Percentiles rank a stretch among this genome's conserved stretches.
Evolutionary conservation across 768 basidiomycete genomes (phyloP).

Genomic region (Boletus vermiculosoides): DNA sequence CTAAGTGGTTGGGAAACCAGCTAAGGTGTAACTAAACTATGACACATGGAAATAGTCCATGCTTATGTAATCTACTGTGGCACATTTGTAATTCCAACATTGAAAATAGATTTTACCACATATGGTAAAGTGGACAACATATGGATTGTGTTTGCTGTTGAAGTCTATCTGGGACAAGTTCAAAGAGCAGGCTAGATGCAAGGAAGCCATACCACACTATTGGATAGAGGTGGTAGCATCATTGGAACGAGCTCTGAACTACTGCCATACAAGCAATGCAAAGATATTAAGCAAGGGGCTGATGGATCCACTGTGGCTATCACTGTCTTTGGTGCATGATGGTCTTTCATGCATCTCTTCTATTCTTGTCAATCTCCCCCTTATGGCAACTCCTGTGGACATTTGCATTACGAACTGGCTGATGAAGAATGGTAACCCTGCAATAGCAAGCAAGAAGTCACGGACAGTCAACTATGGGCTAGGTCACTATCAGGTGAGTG

Average conservation of each 20-base stretch:
- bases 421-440: too few relatives aligned
- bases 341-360: neutral
- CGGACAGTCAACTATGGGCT: too few relatives aligned
- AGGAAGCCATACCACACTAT: neutral
- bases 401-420: too few relatives aligned
- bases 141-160: neutral
- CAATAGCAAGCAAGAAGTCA: too few relatives aligned
- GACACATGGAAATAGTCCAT: too few relatives aligned
- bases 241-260: neutral
- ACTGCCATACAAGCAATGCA: neutral
- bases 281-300: neutral
- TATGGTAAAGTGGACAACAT: neutral
- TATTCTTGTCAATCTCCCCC: too few relatives aligned
- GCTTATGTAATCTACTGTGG: too few relatives aligned
- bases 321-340: neutral
- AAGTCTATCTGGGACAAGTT: neutral
- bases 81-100: too few relatives aligned
- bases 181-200: too few relatives aligned
- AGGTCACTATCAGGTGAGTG: too few relatives aligned
- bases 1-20: too few relatives aligned
- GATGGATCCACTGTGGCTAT: neutral
- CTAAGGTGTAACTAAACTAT: too few relatives aligned
- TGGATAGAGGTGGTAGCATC: neutral
- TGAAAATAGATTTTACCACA: neutral
- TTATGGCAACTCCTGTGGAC: accelerated